Percentiles rank a stretch among this genome's conserved stretches.
These are phyloP conservation scores for Lentinula sp. DNA, from an alignment of 768 basidiomycete species.

Conservation along the genomic window DNA sequence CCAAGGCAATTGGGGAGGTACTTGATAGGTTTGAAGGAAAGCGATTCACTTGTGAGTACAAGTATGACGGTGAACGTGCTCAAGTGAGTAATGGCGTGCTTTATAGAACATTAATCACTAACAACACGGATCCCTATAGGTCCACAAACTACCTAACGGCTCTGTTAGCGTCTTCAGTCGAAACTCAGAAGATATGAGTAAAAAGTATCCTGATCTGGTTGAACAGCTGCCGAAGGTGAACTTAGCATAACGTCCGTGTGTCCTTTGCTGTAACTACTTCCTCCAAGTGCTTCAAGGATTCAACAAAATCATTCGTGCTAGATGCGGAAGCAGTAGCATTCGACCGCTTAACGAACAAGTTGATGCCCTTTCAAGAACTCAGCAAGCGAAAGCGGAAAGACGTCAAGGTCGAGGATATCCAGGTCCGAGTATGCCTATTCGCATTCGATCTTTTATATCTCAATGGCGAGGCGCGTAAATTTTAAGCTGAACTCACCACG, in stretches of 20 bases:
- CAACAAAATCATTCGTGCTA: conserved; percentile 85
- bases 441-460: conserved; percentile 95
- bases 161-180: conserved; percentile 89
- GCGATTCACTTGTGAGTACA: conserved; percentile 97
- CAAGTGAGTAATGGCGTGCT: conserved; percentile 42
- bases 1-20: conserved; percentile 97
- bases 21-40: conserved; percentile 95
- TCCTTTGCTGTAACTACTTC: not conserved
- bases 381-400: conserved; percentile 95
- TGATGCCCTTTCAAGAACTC: conserved; percentile 98
- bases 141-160: conserved; percentile 81
- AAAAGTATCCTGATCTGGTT: conserved; percentile 98
- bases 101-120: not conserved
- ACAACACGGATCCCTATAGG: conserved; percentile 30
- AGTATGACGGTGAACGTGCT: conserved; percentile 98
- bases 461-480: conserved; percentile 81
- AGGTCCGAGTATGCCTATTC: conserved; percentile 93
- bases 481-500: not conserved
- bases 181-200: conserved; percentile 99
- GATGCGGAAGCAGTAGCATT: conserved; percentile 97
- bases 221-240: conserved; percentile 83
- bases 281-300: conserved; percentile 74
- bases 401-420: conserved; percentile 95
- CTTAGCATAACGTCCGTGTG: not conserved
- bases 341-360: conserved; percentile 73